Base-by-base conservation (phyloP, 495 filamentous ascomycete species). In the Penicillium taxi region DNA sequence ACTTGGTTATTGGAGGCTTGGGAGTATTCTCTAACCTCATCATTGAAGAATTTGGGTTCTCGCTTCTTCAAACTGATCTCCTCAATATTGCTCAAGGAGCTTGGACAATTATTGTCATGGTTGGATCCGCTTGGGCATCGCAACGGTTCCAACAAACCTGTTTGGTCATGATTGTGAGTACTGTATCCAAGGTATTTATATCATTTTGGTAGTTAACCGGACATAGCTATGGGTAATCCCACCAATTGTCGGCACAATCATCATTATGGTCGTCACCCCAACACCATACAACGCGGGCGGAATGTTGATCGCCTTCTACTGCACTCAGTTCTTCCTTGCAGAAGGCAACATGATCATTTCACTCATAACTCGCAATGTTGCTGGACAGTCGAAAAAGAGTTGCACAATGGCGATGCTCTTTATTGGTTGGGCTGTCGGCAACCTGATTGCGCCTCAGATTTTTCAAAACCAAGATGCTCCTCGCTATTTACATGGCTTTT, bases 21-120 rank as follows among this genome's bases (percentile, higher is more conserved):
- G 78, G 79, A 8, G 72, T 72, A 3, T 83, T 80, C 47, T 73
- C 75, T 26, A 80, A 78, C 36, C 72, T 83, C 47, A 81, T 72
- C 19, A 55, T 72, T 33, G 52, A 39, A 1, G 55, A 57, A 0
- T 69, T 72, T 32, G 60, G 66, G 0, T 72, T 59, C 29, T 57
- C 42, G 4, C 43, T 55, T 0, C 50, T 62, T 33, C 55, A 67
- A 41, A 65, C 56, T 1, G 63, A 64, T 26, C 52, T 69, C 14
- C 47, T 69, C 14, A 68, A 75, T 13, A 85, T 85, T 75, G 78
- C 83, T 6, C 59, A 81, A 2, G 80, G 80, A 9, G 73, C 72
- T 20, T 80, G 78, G 34, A 81, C 82, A 42, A 79, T 82, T 38
- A 70, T 80, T 23, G 74, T 80, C 3, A 61, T 85, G 20, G 47